Evolutionary conservation across 257 asterid species (phyloP).

Genomic region (Nicotiana paniculata): DNA sequence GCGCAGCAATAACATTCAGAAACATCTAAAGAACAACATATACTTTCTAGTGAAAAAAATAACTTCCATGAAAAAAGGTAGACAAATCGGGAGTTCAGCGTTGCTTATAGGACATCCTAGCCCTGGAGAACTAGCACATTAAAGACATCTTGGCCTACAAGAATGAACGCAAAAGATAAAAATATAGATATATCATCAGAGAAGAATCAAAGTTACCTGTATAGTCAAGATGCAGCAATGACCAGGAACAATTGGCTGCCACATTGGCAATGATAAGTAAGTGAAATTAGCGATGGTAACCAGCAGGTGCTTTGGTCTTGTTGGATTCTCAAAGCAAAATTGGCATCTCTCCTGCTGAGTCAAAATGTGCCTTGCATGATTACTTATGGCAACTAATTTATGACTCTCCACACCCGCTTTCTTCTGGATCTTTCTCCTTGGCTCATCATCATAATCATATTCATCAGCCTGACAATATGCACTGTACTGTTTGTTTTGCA

Average conservation of each 20-base stretch:
- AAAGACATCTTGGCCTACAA: too few relatives aligned
- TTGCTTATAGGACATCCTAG: too few relatives aligned
- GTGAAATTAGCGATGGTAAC: conserved; percentile 74
- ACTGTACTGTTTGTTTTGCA: conserved; percentile 48
- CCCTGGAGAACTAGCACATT: too few relatives aligned
- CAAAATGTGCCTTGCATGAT: conserved; percentile 46
- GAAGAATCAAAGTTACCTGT: conserved; percentile 43
- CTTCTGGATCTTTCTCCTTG: conserved; percentile 53
- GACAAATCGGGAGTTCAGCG: too few relatives aligned
- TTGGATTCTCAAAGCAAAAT: conserved; percentile 77
- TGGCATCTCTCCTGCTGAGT: conserved; percentile 81
- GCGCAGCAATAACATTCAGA: too few relatives aligned
- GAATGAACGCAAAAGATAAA: too few relatives aligned
- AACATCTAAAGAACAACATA: too few relatives aligned
- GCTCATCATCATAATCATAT: conserved; percentile 79
- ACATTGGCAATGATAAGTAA: conserved; percentile 65
- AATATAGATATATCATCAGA: too few relatives aligned
- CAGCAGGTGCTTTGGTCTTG: conserved; percentile 73
- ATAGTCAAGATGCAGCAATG: conserved; percentile 74
- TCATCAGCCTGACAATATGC: conserved; percentile 70
- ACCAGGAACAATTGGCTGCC: conserved; percentile 69
- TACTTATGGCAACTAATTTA: conserved; percentile 37
- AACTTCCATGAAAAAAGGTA: too few relatives aligned
- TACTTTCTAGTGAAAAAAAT: too few relatives aligned
- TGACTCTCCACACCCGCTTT: conserved; percentile 37